A percentile compares a stretch with the other conserved stretches of the same genome.
Evolutionary conservation across 2,329 filamentous ascomycete species (phyloP).

Genomic region (Scolecobasidium constrictum): DNA sequence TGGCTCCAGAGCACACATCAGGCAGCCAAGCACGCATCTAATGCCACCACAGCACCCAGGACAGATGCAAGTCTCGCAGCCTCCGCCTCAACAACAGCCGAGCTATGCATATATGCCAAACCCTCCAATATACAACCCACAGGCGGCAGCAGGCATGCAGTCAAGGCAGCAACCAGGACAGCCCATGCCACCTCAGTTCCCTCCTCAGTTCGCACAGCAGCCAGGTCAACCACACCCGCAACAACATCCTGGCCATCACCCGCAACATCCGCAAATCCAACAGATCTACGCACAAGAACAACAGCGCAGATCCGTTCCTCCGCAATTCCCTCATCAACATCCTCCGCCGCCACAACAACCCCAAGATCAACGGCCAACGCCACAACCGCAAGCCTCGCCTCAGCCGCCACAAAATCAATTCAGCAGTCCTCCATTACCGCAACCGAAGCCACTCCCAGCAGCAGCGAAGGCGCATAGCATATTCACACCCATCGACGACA

Average conservation of each 20-base stretch:
- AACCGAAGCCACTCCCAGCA: slow-evolving; percentile 53
- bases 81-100: slow-evolving; percentile 48
- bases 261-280: slow-evolving; percentile 53
- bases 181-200: slow-evolving; percentile 31
- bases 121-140: slow-evolving; percentile 72
- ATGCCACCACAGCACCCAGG: slow-evolving; percentile 48
- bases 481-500: slow-evolving; percentile 94
- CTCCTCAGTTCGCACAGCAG: slow-evolving; percentile 16
- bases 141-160: slow-evolving; percentile 38
- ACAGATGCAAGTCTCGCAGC: slow-evolving; percentile 49
- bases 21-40: slow-evolving; percentile 64
- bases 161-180: slow-evolving; percentile 25
- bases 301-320: slow-evolving; percentile 14
- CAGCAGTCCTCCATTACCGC: slow-evolving; percentile 41
- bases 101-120: slow-evolving; percentile 80
- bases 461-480: slow-evolving; percentile 73
- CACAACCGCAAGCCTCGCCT: slow-evolving; percentile 29
- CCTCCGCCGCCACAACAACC: slow-evolving; percentile 36
- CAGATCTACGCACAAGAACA: slow-evolving; percentile 27
- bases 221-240: slow-evolving; percentile 19
- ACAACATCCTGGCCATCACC: slow-evolving; percentile 46
- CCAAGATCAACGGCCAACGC: slow-evolving; percentile 24
- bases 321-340: slow-evolving; percentile 11
- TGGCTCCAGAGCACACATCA: slow-evolving; percentile 68
- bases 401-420: slow-evolving; percentile 39